Percentiles rank a stretch among this genome's conserved stretches.
Evolutionary conservation across 345 rosid genomes (phyloP).

Genomic region (Lepidium aucheri): DNA sequence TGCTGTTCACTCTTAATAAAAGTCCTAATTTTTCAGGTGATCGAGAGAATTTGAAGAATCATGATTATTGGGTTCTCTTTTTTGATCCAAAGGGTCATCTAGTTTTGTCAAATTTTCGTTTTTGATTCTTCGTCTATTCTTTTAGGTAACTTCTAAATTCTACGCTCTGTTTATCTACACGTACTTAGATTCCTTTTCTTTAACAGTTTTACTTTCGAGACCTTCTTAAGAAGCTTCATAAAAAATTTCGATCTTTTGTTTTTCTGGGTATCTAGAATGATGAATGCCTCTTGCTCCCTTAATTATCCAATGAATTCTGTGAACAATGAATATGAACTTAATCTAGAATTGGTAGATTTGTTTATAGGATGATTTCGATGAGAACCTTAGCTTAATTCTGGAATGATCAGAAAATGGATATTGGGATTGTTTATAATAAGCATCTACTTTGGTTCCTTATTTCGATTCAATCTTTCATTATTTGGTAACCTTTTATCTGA

Average conservation of each 20-base stretch:
- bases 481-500: not conserved
- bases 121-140: slow-evolving; percentile 1
- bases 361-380: not conserved
- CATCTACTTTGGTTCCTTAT: not conserved
- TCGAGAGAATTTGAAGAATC: not conserved
- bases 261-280: not conserved
- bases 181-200: not conserved
- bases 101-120: not conserved
- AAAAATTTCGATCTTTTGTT: not conserved
- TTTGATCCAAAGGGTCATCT: slow-evolving; percentile 11
- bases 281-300: not conserved
- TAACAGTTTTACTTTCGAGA: not conserved
- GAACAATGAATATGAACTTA: too few species aligned
- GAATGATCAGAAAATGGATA: not conserved
- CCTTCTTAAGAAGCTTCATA: not conserved
- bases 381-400: not conserved
- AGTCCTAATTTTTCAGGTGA: slow-evolving; percentile 7
- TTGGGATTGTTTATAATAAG: slow-evolving; percentile 12
- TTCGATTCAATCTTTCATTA: not conserved
- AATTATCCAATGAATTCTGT: not conserved
- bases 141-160: slow-evolving; percentile 9
- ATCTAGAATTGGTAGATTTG: not conserved
- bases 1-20: not conserved
- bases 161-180: not conserved
- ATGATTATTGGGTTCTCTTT: slow-evolving; percentile 4